Base-by-base conservation (phyloP, 345 rosid species). In the Eucalyptus sp. region DNA sequence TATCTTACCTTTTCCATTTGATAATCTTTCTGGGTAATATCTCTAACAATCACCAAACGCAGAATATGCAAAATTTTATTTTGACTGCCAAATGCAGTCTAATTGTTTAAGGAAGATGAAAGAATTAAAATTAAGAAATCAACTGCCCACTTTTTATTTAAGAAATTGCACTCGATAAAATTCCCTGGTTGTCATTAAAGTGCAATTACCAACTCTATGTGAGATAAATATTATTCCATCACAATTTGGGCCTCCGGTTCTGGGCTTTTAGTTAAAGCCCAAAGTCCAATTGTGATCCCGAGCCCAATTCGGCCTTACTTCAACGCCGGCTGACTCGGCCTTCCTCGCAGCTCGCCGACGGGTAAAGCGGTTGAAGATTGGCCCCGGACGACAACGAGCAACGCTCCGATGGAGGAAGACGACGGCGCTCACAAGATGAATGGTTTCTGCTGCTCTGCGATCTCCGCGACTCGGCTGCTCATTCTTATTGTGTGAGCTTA, bases 1-100 rank as follows among this genome's bases (percentile, higher is more conserved):
- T 17, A 51, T 51, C 56, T 51, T 1, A 51, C 22, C 0, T 51
- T 51, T 51, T 2, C 24, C 10, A 52, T 52, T 52, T 52, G 56
- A 52, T 52, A 18, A 52, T 17, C 7, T 52, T 52, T 52, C 3
- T 52, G 24, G 0, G 56, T 52, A 7, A 52, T 52, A 52, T 52
- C 4, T 2, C 22, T 51, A 52, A 0, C 0, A 52, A 0, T 18
- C 24, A 0, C 56, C 24, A 52, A 52, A 52, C 0, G 9, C 3
- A 52, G 9, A 17, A 52, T 52, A 52, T 18, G 10, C 4, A 1
- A 52, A 52, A 52, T 7, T 18, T 52, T 7, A 52, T 52, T 18
- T 0, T 18, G 0, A 52, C 2, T 7, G 2, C 4, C 22, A 52
- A 3, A 52, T 18, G 10, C 2, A 18, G 24, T 58, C 64, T 10